Percentiles rank a stretch among this genome's conserved stretches.
These are phyloP conservation scores for Soucietia sequanensis DNA, from an alignment of 805 yeast genomes.

Conservation along the genomic window DNA sequence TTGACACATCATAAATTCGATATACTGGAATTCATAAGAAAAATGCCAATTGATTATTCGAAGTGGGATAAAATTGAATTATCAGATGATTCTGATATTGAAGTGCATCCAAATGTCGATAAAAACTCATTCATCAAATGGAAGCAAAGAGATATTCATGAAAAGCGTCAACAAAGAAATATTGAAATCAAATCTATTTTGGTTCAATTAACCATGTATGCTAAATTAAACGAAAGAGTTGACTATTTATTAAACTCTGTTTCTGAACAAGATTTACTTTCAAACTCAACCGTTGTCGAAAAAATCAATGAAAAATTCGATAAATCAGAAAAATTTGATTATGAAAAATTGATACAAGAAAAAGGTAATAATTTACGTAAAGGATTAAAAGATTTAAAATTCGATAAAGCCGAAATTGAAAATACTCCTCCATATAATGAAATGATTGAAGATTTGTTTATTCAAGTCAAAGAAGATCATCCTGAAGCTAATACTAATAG, in stretches of 20 bases:
- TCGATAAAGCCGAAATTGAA: constrained; percentile 35
- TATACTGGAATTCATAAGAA: no score
- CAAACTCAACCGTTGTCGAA: constrained; percentile 28
- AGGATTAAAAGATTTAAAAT: constrained; percentile 39
- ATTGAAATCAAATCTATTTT: constrained; percentile 73
- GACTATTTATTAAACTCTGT: constrained; percentile 54
- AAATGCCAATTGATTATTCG: constrained; percentile 88
- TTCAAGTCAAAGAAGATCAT: constrained; percentile 68
- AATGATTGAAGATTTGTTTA: constrained; percentile 86
- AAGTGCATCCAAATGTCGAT: constrained; percentile 98
- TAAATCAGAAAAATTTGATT: constrained; percentile 53
- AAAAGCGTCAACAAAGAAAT: constrained; percentile 78
- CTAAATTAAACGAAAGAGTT: constrained; percentile 68
- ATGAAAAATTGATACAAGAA: constrained; percentile 30
- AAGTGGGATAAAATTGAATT: constrained; percentile 97
- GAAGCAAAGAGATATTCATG: constrained; percentile 98
- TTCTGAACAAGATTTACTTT: constrained; percentile 36
- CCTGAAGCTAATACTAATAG: constrained; percentile 42
- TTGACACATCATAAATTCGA: no score
- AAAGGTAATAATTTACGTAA: constrained; percentile 46
- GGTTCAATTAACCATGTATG: constrained; percentile 79
- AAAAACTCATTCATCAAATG: constrained; percentile 87
- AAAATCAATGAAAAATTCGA: constrained; percentile 55
- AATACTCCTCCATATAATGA: constrained; percentile 73
- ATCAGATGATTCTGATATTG: constrained; percentile 95